Evolutionary conservation across 768 basidiomycete species (phyloP), one percentile per base, ranked within the genome.

Genomic region (Suillus weaverae): DNA sequence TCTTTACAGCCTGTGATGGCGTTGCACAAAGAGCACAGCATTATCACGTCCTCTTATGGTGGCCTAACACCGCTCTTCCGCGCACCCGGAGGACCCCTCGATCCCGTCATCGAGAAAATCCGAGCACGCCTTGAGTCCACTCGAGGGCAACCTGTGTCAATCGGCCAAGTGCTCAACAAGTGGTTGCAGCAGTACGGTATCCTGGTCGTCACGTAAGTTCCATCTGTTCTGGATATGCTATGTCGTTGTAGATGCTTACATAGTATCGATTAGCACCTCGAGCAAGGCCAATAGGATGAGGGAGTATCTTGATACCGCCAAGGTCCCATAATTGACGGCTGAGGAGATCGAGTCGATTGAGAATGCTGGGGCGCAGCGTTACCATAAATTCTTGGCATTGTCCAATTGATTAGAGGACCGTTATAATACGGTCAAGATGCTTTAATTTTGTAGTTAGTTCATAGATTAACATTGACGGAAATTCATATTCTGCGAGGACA

Each of bases 101-200:
- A 77, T 53, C 71, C 73, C 18, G 73, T 78, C 26, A 61, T 81
- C 30, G 61, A 66, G 16, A 63, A 68, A 6, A 70, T 79, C 55
- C 65, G 68, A 20, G 53, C 63, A 32, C 65, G 69, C 30, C 41
- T 73, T 8, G 56, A 60, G 18, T 33, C 62, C 26, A 66, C 74
- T 32, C 41, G 64, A 57, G 60, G 46, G 44, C 8, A 70, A 35
- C 62, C 68, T 63, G 69, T 71, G 20, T 68, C 70, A 7, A 39
- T 56, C 20, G 59, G 50, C 13, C 72, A 72, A 38, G 70, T 72
- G 14, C 55, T 72, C 22, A 38, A 66, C 50, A 67, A 66, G 39
- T 72, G 71, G 71, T 56, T 72, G 20, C 62, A 64, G 56, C 39
- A 64, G 64, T 18, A 64, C 4, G 62, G 30, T 5, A 51, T 64